These are phyloP conservation scores for Ascochyta koolunga DNA, from an alignment of 2,329 filamentous ascomycete species.

Conservation along the genomic window DNA sequence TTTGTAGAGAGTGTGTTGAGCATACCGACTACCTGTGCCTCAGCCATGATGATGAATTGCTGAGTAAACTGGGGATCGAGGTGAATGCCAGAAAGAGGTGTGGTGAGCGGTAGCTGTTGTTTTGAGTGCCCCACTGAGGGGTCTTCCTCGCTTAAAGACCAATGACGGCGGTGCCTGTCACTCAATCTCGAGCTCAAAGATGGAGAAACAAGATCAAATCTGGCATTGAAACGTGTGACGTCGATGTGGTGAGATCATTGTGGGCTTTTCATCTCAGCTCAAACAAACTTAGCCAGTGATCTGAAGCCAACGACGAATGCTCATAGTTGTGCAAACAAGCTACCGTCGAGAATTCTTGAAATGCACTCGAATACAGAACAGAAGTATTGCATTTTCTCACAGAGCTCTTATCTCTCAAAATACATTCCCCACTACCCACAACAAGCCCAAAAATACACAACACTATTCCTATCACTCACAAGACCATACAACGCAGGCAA, in stretches of 20 bases:
- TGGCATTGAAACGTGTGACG: slow-evolving; percentile 6
- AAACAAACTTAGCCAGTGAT: too few species aligned
- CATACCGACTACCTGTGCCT: slow-evolving; percentile 42
- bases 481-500: too few species aligned
- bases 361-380: too few species aligned
- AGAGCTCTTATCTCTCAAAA: too few species aligned
- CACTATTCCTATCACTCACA: too few species aligned
- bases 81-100: slow-evolving; percentile 31
- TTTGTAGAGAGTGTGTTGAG: neutral
- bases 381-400: too few species aligned
- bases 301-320: too few species aligned
- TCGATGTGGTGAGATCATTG: slow-evolving; percentile 6
- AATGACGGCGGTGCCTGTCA: slow-evolving; percentile 28
- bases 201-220: slow-evolving; percentile 7
- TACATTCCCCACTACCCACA: too few species aligned
- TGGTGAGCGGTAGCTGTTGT: slow-evolving; percentile 35
- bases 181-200: slow-evolving; percentile 9
- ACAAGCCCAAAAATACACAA: too few species aligned
- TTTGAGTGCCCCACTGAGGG: slow-evolving; percentile 45
- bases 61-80: slow-evolving; percentile 28
- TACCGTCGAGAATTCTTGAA: too few species aligned
- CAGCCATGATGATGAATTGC: slow-evolving; percentile 43
- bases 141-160: slow-evolving; percentile 39
- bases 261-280: neutral
- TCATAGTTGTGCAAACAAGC: too few species aligned